A percentile compares a stretch with the other conserved stretches of the same genome.
Evolutionary conservation across 768 basidiomycete genomes (phyloP).

Genomic region (Exidia glandulosa): DNA sequence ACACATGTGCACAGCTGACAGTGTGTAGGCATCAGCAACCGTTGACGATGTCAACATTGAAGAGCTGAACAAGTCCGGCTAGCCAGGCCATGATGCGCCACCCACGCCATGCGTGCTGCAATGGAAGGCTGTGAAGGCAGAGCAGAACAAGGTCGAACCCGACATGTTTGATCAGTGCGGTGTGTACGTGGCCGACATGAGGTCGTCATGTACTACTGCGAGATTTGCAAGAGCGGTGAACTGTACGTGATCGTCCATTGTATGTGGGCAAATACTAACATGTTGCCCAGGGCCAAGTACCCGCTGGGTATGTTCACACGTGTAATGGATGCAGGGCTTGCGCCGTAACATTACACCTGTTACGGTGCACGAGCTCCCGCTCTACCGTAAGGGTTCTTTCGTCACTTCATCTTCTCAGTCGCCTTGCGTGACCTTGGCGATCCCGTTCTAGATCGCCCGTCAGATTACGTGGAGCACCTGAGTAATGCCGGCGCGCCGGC

Average conservation of each 20-base stretch:
- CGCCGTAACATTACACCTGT: too few species aligned
- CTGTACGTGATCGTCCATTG: neutral
- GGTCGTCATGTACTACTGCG: neutral
- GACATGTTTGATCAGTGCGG: constrained; percentile 4
- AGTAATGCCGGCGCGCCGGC: too few species aligned
- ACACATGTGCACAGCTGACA: too few species aligned
- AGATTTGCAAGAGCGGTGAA: constrained; percentile 6
- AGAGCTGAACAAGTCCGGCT: neutral
- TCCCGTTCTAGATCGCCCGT: too few species aligned
- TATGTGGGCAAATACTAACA: neutral
- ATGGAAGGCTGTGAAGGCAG: constrained; percentile 17
- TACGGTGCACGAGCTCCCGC: too few species aligned
- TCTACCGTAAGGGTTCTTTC: too few species aligned
- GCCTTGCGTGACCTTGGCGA: too few species aligned
- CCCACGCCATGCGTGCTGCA: neutral
- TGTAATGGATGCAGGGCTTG: neutral
- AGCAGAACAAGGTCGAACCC: neutral
- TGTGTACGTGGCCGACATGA: constrained; percentile 6
- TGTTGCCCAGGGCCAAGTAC: neutral
- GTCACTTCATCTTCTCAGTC: too few species aligned
- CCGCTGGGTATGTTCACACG: neutral
- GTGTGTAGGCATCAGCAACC: neutral
- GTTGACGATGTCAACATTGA: neutral
- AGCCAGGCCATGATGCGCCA: neutral
- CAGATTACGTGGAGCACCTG: too few species aligned